Base-by-base conservation (phyloP, 1,284 basidiomycete genomes). In the Boletus smithii region DNA sequence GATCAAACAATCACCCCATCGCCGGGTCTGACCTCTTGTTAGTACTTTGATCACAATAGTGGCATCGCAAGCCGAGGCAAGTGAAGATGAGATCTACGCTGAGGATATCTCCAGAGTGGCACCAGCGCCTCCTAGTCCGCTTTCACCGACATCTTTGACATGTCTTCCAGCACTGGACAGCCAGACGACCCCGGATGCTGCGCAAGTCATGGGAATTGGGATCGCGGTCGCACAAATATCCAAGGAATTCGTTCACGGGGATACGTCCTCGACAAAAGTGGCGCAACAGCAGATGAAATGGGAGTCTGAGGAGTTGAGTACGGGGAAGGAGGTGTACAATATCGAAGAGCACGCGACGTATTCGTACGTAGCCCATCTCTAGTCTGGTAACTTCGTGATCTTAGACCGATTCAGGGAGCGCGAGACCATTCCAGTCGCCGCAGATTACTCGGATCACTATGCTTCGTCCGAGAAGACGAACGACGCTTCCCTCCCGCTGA, bases 321-420 rank as follows among this genome's bases (percentile, higher is more conserved):
- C 18, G 7, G 22, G 17, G 23, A 22, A 11, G 2, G 26, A 34
- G n/a, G 27, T 23, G 23, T 14, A 17, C 27, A 41, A 37, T 36
- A n/a, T 14, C 16, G 24, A 29, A 17, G 34, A 42, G 18, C 34
- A 48, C 35, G 31, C 8, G 13, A 32, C 3, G 0, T 20, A 20
- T n/a, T 39, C 33, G 59, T 61, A 13, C 47, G 56, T 46, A 2
- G 24, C 14, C 7, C 7, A 7, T 4, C 2, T 1, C n/a, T 23
- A 13, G 2, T 4, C 1, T 22, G 9, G 0, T 17, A 1, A 29
- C 3, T 17, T n/a, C 6, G 4, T 10, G 9, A 24, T 14, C 38
- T 44, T 26, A 44, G 17, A 14, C 29, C 31, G 14, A 30, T 29
- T 17, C 9, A 61, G 56, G 42, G 42, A 23, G 17, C 14, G 10